A percentile compares a stretch with the other conserved stretches of the same genome.
Evolutionary conservation across 371 early-diverging fungal genomes (phyloP).

Genomic region (Mucor saturninus): DNA sequence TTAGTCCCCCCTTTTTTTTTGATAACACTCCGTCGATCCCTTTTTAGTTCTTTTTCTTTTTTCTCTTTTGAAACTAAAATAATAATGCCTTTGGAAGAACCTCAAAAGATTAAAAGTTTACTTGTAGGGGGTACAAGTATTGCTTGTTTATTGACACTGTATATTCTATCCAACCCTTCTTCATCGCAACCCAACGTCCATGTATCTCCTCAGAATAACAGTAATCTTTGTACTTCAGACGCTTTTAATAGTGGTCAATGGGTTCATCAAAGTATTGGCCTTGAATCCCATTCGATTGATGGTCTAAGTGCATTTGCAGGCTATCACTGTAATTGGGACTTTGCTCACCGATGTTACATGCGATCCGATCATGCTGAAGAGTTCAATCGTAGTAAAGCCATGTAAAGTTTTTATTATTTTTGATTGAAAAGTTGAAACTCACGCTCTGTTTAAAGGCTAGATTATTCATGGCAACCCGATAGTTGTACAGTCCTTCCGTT

Average conservation of each 20-base stretch:
- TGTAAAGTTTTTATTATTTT: conserved; percentile 22
- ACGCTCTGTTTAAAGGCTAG: conserved; percentile 22
- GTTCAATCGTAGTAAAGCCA: conserved; percentile 38
- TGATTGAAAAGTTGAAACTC: neutral
- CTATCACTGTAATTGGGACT: conserved; percentile 37
- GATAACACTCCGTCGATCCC: neutral
- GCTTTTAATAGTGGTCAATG: conserved; percentile 40
- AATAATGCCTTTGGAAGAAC: neutral
- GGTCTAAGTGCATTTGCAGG: conserved; percentile 31
- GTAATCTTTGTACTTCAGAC: conserved; percentile 29
- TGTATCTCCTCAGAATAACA: neutral
- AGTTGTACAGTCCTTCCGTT: conserved; percentile 31
- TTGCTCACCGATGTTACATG: conserved; percentile 43
- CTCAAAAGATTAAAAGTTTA: conserved; percentile 1
- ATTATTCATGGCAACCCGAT: conserved; percentile 41
- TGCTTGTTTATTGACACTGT: conserved; percentile 6
- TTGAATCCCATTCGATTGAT: conserved; percentile 21
- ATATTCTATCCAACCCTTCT: conserved; percentile 1
- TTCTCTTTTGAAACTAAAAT: neutral
- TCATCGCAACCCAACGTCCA: too few relatives aligned
- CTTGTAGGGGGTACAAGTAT: conserved; percentile 8
- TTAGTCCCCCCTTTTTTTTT: too few relatives aligned
- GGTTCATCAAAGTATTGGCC: conserved; percentile 26
- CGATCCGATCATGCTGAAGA: conserved; percentile 28
- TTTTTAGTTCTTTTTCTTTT: conserved; percentile 7